Conservation (phyloP, 2,329 filamentous ascomycete genomes). For the Triangularia setosa region DNA sequence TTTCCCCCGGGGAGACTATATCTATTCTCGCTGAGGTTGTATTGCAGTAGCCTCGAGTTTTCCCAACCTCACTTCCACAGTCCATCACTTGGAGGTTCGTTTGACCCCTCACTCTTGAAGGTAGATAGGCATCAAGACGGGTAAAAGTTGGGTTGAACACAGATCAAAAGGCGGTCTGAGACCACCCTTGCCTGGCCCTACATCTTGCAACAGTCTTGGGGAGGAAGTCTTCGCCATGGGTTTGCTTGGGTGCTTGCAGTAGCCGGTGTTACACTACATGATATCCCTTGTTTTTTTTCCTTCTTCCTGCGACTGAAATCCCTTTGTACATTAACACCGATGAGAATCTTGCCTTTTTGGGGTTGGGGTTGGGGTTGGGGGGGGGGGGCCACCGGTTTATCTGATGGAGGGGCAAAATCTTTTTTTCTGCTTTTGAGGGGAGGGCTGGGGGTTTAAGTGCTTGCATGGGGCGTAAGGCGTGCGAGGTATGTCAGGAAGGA, state of each 20-base stretch:
- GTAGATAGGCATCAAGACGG: not conserved
- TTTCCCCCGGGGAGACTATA: not conserved
- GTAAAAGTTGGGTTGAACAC: too few species aligned
- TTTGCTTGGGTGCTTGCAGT: not conserved
- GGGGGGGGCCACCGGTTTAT: not conserved
- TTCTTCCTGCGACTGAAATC: too few species aligned
- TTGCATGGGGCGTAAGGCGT: not conserved
- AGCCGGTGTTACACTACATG: not conserved
- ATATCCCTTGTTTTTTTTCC: not conserved
- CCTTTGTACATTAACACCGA: not conserved
- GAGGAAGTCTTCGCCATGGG: not conserved
- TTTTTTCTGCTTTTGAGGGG: not conserved
- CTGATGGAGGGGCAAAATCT: not conserved
- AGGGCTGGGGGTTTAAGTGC: not conserved
- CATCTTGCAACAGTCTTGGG: not conserved
- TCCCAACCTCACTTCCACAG: too few species aligned
- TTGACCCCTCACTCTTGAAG: not conserved
- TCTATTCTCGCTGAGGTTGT: not conserved
- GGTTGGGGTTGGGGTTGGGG: not conserved
- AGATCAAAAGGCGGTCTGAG: constrained; percentile 4
- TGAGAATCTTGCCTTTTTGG: not conserved
- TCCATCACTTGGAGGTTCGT: too few species aligned
- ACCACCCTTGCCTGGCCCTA: not conserved
- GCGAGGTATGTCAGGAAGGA: not conserved
- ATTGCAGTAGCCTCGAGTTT: not conserved